phyloP scores from a whole-genome alignment of 2,329 filamentous ascomycete genomes.

The Cladosporium austrohemisphaericum region DNA sequence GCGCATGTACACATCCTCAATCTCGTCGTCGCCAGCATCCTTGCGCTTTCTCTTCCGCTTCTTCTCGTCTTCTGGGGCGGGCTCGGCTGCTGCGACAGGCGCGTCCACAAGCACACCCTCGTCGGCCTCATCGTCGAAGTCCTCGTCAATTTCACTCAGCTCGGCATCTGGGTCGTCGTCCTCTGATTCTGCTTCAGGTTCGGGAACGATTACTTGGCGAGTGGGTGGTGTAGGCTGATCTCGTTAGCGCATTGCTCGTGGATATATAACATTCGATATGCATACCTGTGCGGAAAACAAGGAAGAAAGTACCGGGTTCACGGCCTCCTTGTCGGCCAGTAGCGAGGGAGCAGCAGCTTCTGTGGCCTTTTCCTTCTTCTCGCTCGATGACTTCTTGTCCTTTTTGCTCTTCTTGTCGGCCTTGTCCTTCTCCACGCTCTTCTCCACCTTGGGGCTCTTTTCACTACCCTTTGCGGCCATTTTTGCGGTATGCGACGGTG shows the following conservation, averaged over 20 bases:
- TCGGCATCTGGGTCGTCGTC: conserved; percentile 34
- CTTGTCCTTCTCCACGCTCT: conserved; percentile 17
- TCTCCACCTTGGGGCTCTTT: conserved; percentile 15
- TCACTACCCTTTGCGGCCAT: conserved; percentile 11
- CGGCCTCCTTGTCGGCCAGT: conserved; percentile 34
- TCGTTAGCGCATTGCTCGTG: conserved; percentile 21
- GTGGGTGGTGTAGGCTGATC: conserved; percentile 16
- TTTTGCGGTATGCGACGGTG: neutral
- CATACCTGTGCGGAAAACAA: conserved; percentile 41
- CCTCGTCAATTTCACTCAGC: conserved; percentile 22
- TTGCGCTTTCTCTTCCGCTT: conserved; percentile 58
- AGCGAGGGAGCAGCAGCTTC: conserved; percentile 23
- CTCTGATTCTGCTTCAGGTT: conserved; percentile 28
- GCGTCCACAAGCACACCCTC: conserved; percentile 12
- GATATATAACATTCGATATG: neutral
- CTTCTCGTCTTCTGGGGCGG: conserved; percentile 22
- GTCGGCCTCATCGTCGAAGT: conserved; percentile 22
- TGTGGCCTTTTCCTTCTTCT: conserved; percentile 13
- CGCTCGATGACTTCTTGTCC: conserved; percentile 16
- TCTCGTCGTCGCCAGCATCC: conserved; percentile 49
- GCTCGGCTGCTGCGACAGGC: conserved; percentile 10
- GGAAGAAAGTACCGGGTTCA: conserved; percentile 45
- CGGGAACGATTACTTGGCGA: conserved; percentile 23
- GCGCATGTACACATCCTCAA: conserved; percentile 21
- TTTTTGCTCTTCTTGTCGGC: conserved; percentile 19